Evolutionary conservation across 2,329 filamentous ascomycete species (phyloP).

Genomic region (Lachnum nothofagi): DNA sequence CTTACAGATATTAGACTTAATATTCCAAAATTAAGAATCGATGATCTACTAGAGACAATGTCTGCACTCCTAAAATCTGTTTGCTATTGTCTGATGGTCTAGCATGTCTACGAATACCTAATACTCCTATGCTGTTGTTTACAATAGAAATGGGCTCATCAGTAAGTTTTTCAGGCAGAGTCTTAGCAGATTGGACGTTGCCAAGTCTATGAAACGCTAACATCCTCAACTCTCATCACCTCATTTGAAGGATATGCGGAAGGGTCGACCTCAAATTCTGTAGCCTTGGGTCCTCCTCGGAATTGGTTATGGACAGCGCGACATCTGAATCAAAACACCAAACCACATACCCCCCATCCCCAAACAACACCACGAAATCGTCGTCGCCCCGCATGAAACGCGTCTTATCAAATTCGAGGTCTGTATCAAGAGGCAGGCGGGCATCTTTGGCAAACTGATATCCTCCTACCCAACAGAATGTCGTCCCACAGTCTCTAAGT

Average conservation of each 20-base stretch:
- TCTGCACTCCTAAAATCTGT: no score
- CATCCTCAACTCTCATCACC: no score
- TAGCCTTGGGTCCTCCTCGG: background rate
- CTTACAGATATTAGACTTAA: no score
- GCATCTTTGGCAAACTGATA: background rate
- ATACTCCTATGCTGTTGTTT: no score
- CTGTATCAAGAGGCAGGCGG: background rate
- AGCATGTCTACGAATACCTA: no score
- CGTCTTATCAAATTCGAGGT: background rate
- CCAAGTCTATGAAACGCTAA: no score
- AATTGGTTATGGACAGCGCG: background rate
- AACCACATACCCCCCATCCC: conserved; percentile 15
- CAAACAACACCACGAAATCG: conserved; percentile 20
- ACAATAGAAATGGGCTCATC: no score
- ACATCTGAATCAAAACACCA: conserved; percentile 20
- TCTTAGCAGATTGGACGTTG: no score
- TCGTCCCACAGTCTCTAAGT: background rate
- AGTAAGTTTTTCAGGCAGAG: no score
- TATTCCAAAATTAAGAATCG: no score
- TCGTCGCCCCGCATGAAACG: conserved; percentile 17
- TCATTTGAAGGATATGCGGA: background rate
- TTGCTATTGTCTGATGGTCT: no score
- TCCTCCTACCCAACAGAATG: background rate
- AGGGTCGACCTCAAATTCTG: background rate
- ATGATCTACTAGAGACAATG: no score